These are phyloP conservation scores for Panellus pusillus DNA, from an alignment of 768 basidiomycete species.

Conservation along the genomic window DNA sequence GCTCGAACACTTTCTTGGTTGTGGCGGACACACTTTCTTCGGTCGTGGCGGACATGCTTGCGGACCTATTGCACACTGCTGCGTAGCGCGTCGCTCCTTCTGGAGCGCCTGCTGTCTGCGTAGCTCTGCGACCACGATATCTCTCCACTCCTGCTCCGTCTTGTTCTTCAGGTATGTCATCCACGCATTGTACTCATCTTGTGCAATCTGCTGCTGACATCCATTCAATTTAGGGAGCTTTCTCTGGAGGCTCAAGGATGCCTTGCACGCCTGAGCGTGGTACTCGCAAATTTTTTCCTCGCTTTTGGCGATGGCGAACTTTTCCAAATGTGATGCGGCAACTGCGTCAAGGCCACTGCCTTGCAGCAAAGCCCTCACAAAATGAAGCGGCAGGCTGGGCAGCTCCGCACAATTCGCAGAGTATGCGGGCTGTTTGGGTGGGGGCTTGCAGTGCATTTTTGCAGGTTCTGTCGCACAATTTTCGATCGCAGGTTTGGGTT, in stretches of 20 bases:
- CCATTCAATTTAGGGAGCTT: conserved; percentile 1
- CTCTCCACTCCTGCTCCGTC: conserved; percentile 21
- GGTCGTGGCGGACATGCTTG: not conserved
- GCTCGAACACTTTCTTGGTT: no score
- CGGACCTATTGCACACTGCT: conserved; percentile 4
- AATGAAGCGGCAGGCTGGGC: conserved; percentile 18
- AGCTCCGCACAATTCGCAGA: conserved; percentile 7
- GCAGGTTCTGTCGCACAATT: conserved; percentile 15
- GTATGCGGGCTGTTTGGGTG: not conserved
- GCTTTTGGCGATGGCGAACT: conserved; percentile 10
- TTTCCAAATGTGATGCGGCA: conserved; percentile 10
- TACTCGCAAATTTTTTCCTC: conserved; percentile 22
- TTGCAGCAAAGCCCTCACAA: conserved; percentile 16
- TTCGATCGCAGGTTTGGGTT: conserved; percentile 4
- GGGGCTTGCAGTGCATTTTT: conserved; percentile 6
- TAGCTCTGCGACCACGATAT: conserved; percentile 13
- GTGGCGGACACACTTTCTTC: no score
- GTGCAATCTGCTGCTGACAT: conserved; percentile 3
- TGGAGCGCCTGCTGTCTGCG: conserved; percentile 13
- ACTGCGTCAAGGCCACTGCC: conserved; percentile 18
- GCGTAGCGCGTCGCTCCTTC: conserved; percentile 4
- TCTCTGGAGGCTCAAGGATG: conserved; percentile 18
- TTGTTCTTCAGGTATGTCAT: conserved; percentile 15
- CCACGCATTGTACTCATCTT: conserved; percentile 7
- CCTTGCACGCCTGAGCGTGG: conserved; percentile 19